Base-by-base conservation (phyloP, 139 green algal species). In the Chlorella sp. region DNA sequence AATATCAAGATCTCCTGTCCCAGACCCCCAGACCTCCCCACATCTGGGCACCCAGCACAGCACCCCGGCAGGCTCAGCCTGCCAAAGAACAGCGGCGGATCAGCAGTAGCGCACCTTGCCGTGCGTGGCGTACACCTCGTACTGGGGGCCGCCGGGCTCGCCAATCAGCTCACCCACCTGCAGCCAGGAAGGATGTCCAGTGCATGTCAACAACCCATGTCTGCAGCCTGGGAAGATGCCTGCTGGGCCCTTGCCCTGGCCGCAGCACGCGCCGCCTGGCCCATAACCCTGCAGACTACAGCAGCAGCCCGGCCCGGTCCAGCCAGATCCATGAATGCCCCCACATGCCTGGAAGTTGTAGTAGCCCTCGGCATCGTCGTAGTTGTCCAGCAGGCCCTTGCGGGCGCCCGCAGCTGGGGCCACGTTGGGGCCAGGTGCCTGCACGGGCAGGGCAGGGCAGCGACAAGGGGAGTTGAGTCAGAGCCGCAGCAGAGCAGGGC, bases 281-380 rank as follows among this genome's bases (percentile, higher is more conserved):
- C n/a, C n/a, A n/a, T n/a, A n/a, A n/a, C n/a, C n/a, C n/a, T n/a
- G n/a, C n/a, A n/a, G n/a, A n/a, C n/a, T n/a, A n/a, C n/a, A n/a
- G n/a, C n/a, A n/a, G n/a, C n/a, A 36, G 30, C 25, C 23, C 39
- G 44, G 44, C 44, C 44, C 44, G 9, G 44, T 9, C 44, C 44
- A 51, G 44, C 70, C n/a, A 26, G 9, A 18, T 20, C 21, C 16
- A 17, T n/a, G n/a, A n/a, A n/a, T n/a, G n/a, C n/a, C 15, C 70
- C 34, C 80, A 38, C 97, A 94, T 39, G 97, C 93, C 83, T 96
- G 93, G 88, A 98, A 98, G 68, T 97, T 96, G 93, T 99, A 99
- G 91, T 99, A 99, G 65, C 97, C 97, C 79, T 99, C 96, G 2
- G 91, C 86, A 83, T 99, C 97, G 76, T 99, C 97, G 82, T 96